A percentile compares a stretch with the other conserved stretches of the same genome.
Conservation (phyloP, 495 filamentous ascomycete species). For the Xylaria curta region DNA sequence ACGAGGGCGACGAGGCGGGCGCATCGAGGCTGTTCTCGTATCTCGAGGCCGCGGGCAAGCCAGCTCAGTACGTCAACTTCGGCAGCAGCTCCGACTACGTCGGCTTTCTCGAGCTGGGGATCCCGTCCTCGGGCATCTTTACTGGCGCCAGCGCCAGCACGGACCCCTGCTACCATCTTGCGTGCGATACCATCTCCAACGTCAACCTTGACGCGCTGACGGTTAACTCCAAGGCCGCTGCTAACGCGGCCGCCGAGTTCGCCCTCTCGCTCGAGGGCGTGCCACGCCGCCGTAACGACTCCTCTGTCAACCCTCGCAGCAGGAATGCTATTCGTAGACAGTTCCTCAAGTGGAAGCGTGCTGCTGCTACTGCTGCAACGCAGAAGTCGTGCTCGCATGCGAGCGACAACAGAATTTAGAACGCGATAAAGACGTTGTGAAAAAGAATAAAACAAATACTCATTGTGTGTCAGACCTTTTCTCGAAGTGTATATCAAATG, state of each 20-base stretch:
- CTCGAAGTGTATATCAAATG: not conserved
- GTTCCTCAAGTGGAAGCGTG: constrained; percentile 24
- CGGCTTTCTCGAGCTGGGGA: constrained; percentile 51
- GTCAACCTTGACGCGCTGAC: constrained; percentile 43
- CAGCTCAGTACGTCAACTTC: constrained; percentile 35
- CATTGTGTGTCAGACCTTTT: not conserved
- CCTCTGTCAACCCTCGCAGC: constrained; percentile 33
- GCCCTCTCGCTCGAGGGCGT: constrained; percentile 54
- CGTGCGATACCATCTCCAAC: constrained; percentile 43
- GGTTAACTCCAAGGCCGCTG: constrained; percentile 54
- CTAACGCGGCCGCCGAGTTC: constrained; percentile 55
- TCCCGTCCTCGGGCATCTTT: constrained; percentile 53
- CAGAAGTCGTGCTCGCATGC: constrained; percentile 18
- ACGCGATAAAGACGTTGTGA: not conserved
- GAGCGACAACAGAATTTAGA: constrained; percentile 13
- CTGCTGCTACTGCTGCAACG: constrained; percentile 4
- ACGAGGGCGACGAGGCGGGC: constrained; percentile 47
- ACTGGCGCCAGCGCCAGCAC: constrained; percentile 43
- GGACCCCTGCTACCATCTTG: constrained; percentile 49
- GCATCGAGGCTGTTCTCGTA: constrained; percentile 44
- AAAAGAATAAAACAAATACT: not conserved
- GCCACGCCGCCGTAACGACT: constrained; percentile 33
- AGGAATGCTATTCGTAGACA: constrained; percentile 14
- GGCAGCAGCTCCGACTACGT: constrained; percentile 46
- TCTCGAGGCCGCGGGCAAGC: constrained; percentile 41